Percentiles rank a stretch among this genome's conserved stretches.
Evolutionary conservation across 805 yeast species (phyloP).

Genomic region (Soucietia sequanensis): DNA sequence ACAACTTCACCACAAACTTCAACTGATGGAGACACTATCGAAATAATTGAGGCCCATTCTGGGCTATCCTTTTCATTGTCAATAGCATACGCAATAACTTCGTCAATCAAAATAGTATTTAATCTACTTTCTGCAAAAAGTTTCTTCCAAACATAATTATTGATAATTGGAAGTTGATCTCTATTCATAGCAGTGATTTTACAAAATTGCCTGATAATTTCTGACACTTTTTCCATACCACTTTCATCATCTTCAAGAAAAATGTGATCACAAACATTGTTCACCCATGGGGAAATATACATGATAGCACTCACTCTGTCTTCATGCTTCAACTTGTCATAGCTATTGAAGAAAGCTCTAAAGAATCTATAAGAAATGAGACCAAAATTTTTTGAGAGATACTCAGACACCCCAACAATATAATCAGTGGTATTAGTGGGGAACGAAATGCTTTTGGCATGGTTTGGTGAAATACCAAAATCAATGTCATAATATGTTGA

Average conservation of each 20-base stretch:
- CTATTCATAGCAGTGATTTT: constrained; percentile 52
- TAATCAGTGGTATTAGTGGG: constrained; percentile 68
- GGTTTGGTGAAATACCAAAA: constrained; percentile 54
- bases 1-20: constrained; percentile 69
- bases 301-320: constrained; percentile 43
- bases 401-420: constrained; percentile 53
- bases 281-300: constrained; percentile 73
- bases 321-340: constrained; percentile 35
- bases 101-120: constrained; percentile 62
- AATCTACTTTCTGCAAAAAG: constrained; percentile 62
- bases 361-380: constrained; percentile 60
- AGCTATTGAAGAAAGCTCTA: constrained; percentile 45
- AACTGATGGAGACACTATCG: constrained; percentile 71
- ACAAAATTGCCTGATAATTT: constrained; percentile 61
- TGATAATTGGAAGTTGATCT: constrained; percentile 50
- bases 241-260: constrained; percentile 51
- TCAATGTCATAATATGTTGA: constrained; percentile 59
- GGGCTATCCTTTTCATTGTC: constrained; percentile 80
- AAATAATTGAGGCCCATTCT: constrained; percentile 61
- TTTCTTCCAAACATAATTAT: constrained; percentile 65
- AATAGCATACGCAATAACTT: constrained; percentile 68
- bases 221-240: constrained; percentile 62
- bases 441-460: constrained; percentile 59
- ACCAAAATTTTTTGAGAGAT: constrained; percentile 58
- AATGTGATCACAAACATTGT: constrained; percentile 59